Conservation (phyloP, 352 stramenopile genomes). For the Aphanomyces stellatus region DNA sequence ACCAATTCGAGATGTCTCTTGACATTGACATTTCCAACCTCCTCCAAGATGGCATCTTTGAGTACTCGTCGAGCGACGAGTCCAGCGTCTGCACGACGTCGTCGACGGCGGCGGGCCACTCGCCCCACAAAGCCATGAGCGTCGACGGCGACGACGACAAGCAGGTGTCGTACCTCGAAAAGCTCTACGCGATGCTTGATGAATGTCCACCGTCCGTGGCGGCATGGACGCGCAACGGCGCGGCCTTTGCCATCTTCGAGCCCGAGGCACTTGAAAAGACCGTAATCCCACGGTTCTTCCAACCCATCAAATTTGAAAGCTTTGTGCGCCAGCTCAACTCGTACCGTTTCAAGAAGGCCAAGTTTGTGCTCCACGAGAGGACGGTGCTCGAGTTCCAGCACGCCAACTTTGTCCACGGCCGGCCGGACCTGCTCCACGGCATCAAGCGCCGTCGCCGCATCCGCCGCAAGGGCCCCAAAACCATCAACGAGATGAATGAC, state of each 20-base stretch:
- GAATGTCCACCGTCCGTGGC: constrained; percentile 3
- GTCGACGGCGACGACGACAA: not conserved
- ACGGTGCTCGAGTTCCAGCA: constrained; percentile 12
- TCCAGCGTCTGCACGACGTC: not conserved
- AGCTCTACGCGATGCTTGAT: constrained; percentile 18
- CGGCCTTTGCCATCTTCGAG: constrained; percentile 78
- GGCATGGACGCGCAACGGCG: constrained; percentile 56
- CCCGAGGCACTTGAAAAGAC: constrained; percentile 74
- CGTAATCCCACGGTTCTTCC: constrained; percentile 91
- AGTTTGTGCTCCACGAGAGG: not conserved
- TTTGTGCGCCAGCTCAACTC: constrained; percentile 93
- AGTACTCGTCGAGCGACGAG: constrained; percentile 3
- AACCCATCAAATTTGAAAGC: constrained; percentile 92
- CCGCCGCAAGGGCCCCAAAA: not conserved
- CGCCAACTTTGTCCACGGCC: constrained; percentile 13
- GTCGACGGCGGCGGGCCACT: not conserved
- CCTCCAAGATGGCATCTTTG: constrained; percentile 1
- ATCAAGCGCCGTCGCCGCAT: constrained; percentile 18
- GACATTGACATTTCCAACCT: not conserved
- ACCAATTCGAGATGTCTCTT: not conserved
- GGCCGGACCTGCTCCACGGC: not conserved
- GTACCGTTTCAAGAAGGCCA: constrained; percentile 85
- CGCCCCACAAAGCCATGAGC: not conserved
- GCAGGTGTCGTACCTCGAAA: constrained; percentile 10
- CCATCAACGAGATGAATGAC: constrained; percentile 8